These are phyloP conservation scores for Lyophyllum atratum DNA, from an alignment of 768 basidiomycete species.

Conservation along the genomic window DNA sequence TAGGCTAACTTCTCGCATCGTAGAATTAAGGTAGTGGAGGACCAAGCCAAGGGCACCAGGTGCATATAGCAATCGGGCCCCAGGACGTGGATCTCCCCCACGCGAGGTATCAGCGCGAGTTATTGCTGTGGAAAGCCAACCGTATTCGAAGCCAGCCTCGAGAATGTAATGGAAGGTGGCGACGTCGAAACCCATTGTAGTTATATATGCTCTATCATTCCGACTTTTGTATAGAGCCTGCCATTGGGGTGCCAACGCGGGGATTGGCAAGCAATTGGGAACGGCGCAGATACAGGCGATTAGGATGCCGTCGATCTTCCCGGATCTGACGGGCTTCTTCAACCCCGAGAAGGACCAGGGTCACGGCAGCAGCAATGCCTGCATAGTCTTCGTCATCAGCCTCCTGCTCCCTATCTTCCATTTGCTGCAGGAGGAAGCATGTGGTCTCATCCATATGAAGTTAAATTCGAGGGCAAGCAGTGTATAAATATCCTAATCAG, in stretches of 20 bases:
- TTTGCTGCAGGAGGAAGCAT: neutral
- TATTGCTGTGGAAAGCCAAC: slow-evolving; percentile 20
- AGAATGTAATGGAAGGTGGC: slow-evolving; percentile 36
- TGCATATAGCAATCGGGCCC: slow-evolving; percentile 33
- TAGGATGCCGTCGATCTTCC: slow-evolving; percentile 4
- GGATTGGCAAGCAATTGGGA: slow-evolving; percentile 32
- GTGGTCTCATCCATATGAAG: neutral
- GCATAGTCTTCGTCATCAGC: neutral
- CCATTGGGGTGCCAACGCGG: slow-evolving; percentile 31
- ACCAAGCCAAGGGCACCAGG: slow-evolving; percentile 41
- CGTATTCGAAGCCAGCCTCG: slow-evolving; percentile 28
- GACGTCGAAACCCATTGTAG: slow-evolving; percentile 29
- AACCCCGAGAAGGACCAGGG: neutral
- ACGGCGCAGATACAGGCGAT: slow-evolving; percentile 26
- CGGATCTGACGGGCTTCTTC: slow-evolving; percentile 3
- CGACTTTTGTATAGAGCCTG: slow-evolving; percentile 27
- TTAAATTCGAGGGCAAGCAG: neutral
- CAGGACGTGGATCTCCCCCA: slow-evolving; percentile 24
- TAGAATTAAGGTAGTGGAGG: slow-evolving; percentile 41
- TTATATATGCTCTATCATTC: slow-evolving; percentile 37
- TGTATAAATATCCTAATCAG: slow-evolving; percentile 1
- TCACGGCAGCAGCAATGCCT: neutral
- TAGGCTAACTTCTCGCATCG: slow-evolving; percentile 37
- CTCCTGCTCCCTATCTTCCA: slow-evolving; percentile 6
- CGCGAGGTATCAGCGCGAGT: slow-evolving; percentile 23